These are phyloP conservation scores for Lindgomyces ingoldianus DNA, from an alignment of 495 filamentous ascomycete species.

Conservation along the genomic window DNA sequence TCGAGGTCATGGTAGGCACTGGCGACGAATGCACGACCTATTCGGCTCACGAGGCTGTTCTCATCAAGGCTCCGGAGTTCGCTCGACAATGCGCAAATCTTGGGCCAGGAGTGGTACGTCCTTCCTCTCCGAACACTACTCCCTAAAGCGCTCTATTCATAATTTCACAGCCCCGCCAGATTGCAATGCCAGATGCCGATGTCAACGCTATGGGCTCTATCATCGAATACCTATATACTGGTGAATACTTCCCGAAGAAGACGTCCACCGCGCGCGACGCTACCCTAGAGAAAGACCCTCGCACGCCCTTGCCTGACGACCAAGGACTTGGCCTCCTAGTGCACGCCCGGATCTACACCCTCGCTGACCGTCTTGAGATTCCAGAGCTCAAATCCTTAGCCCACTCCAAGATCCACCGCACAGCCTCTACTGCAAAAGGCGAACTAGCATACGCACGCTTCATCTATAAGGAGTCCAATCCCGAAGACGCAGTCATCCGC, in stretches of 20 bases:
- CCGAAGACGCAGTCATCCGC: constrained; percentile 70
- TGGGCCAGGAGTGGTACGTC: constrained; percentile 47
- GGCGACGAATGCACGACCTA: constrained; percentile 63
- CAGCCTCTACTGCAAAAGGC: constrained; percentile 79
- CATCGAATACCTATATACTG: constrained; percentile 89
- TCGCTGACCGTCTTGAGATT: constrained; percentile 77
- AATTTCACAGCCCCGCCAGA: constrained; percentile 55
- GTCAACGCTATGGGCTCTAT: constrained; percentile 83
- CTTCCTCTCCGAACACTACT: not conserved
- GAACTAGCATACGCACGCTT: constrained; percentile 89
- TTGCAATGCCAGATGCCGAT: constrained; percentile 70
- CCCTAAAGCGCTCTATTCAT: not conserved
- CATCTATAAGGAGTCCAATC: constrained; percentile 75
- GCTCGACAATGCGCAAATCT: constrained; percentile 60
- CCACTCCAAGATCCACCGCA: constrained; percentile 84
- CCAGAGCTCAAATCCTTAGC: constrained; percentile 73
- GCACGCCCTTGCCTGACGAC: constrained; percentile 62
- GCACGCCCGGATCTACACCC: constrained; percentile 85
- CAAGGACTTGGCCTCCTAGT: constrained; percentile 75
- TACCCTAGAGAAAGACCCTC: constrained; percentile 59
- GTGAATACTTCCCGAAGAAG: constrained; percentile 80
- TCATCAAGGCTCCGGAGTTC: constrained; percentile 74
- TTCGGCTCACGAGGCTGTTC: constrained; percentile 75
- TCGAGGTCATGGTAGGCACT: constrained; percentile 72
- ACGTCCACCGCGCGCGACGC: constrained; percentile 52